Base-by-base conservation (phyloP, 805 yeast species). In the Metschnikowia matae region DNA sequence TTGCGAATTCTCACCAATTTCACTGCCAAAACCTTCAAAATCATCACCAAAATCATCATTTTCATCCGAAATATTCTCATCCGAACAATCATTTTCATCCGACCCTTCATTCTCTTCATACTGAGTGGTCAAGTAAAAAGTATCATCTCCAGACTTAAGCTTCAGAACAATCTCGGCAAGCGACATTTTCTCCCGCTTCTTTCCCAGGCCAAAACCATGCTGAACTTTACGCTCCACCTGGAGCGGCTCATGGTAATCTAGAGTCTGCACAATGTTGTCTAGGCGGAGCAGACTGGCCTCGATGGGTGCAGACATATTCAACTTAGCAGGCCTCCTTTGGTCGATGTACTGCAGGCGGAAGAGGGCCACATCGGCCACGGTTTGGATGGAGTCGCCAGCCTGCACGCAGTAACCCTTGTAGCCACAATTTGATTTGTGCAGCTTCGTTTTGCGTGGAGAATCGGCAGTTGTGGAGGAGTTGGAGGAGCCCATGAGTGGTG, bases 121-220 rank as follows among this genome's bases (percentile, higher is more conserved):
- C 56, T 86, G 91, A 0, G 91, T 86, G 0, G 91, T 86, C 62
- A 85, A 68, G 55, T 86, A 85, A 50, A 78, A 72, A 0, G 71
- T 64, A 29, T 66, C 74, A 15, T 78, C 79, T 0, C 80, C 82
- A 3, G 57, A 41, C 29, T 62, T 49, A 26, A 83, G 57, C 52
- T 65, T 69, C 0, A 64, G 60, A 47, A 83, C 62, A 43, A 86
- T 73, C 17, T 81, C 80, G 0, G 60, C 59, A 52, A 85, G 71
- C 2, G 68, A 63, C 80, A 84, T 74, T 48, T 73, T 73, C 14
- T 74, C 63, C 54, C 90, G 68, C 49, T 71, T 69, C 18, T 71
- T 70, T 1, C 89, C 89, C 42, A 83, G 77, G 1, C 92, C 92
- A 66, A 80, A 86, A 2, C 91, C 91, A 44, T 83, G 83, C 40